These are phyloP conservation scores for Pseudozyma pruni DNA, from an alignment of 1,284 basidiomycete species.

Conservation along the genomic window DNA sequence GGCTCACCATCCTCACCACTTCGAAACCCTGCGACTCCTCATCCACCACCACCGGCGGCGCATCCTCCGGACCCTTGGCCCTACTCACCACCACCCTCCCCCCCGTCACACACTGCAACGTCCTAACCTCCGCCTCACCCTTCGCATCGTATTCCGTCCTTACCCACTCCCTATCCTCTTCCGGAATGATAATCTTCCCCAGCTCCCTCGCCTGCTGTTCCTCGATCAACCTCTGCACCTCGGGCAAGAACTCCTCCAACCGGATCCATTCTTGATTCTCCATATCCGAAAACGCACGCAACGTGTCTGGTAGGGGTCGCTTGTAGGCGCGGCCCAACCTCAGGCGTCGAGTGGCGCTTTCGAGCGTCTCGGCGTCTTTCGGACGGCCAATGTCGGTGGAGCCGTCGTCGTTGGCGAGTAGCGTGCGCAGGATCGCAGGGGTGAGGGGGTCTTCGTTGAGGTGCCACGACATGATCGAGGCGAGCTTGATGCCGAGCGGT, in stretches of 20 bases:
- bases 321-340: slow-evolving; percentile 22
- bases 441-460: neutral
- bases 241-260: slow-evolving; percentile 12
- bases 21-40: slow-evolving; percentile 5
- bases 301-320: slow-evolving; percentile 8
- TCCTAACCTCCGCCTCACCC: slow-evolving; percentile 11
- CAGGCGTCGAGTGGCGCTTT: slow-evolving; percentile 11
- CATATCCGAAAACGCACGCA: slow-evolving; percentile 13
- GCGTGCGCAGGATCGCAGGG: slow-evolving; percentile 1
- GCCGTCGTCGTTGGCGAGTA: slow-evolving; percentile 1
- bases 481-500: neutral
- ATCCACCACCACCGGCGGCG: neutral
- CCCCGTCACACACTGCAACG: slow-evolving; percentile 6
- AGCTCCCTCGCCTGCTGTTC: slow-evolving; percentile 19
- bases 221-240: slow-evolving; percentile 2
- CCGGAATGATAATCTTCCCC: slow-evolving; percentile 23
- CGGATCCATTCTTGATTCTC: slow-evolving; percentile 26
- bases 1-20: slow-evolving; percentile 8
- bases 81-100: slow-evolving; percentile 17
- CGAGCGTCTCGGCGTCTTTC: neutral
- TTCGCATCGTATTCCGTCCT: slow-evolving; percentile 13
- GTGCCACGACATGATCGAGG: slow-evolving; percentile 4
- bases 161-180: slow-evolving; percentile 6
- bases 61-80: neutral
- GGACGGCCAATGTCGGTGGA: slow-evolving; percentile 11